A percentile compares a stretch with the other conserved stretches of the same genome.
Evolutionary conservation across 2,329 filamentous ascomycete genomes (phyloP).

Genomic region (Calonectria pteridis): DNA sequence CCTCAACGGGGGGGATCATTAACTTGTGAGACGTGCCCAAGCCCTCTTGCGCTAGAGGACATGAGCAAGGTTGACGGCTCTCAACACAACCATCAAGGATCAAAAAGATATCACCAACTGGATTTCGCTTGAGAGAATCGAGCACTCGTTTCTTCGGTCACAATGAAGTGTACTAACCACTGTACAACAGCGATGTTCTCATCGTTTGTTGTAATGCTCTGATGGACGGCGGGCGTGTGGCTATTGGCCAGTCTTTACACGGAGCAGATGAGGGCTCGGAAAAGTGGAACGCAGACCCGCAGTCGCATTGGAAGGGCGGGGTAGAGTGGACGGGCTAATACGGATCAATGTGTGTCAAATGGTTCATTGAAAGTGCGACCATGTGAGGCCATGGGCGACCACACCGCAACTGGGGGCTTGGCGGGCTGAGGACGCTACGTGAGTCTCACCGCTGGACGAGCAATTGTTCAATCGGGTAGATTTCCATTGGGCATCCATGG

Average conservation of each 20-base stretch:
- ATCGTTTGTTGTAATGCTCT: background rate
- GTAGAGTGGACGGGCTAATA: background rate
- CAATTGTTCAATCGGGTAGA: constrained; percentile 6
- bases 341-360: constrained; percentile 8
- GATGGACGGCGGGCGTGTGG: background rate
- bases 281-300: background rate
- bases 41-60: no score
- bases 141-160: constrained; percentile 48
- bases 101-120: background rate
- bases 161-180: constrained; percentile 49
- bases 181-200: constrained; percentile 44
- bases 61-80: background rate
- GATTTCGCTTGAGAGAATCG: constrained; percentile 36
- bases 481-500: constrained; percentile 3
- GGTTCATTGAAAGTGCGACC: background rate
- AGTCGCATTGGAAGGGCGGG: background rate
- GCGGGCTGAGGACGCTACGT: background rate
- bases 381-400: constrained; percentile 5
- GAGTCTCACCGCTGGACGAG: constrained; percentile 10
- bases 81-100: background rate
- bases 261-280: background rate
- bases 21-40: background rate
- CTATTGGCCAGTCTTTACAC: background rate
- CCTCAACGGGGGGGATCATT: background rate
- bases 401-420: constrained; percentile 15